These are phyloP conservation scores for Raphanus raphanistrum DNA, from an alignment of 345 rosid genomes.

Conservation along the genomic window DNA sequence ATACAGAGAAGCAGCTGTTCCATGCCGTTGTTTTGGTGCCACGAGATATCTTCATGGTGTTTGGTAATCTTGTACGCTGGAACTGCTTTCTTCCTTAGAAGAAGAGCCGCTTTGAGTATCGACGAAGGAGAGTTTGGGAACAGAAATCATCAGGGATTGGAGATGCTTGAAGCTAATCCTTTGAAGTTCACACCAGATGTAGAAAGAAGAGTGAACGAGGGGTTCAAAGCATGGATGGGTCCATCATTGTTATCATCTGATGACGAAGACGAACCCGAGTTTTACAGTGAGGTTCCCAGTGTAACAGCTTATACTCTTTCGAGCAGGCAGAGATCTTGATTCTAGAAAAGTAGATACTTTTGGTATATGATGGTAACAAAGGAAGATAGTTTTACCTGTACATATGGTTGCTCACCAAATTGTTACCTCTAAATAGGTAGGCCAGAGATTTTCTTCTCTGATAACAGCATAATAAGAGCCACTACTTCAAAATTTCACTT, in stretches of 20 bases:
- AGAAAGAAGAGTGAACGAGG: constrained; percentile 78
- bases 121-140: constrained; percentile 67
- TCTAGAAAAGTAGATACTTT: constrained; percentile 7
- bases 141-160: constrained; percentile 63
- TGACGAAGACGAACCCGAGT: constrained; percentile 77
- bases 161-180: constrained; percentile 80
- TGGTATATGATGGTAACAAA: constrained; percentile 6
- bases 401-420: constrained; percentile 16
- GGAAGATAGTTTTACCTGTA: background rate
- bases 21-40: constrained; percentile 88
- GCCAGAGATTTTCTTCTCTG: no score
- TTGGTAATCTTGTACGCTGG: constrained; percentile 70
- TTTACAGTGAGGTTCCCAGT: constrained; percentile 47
- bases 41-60: constrained; percentile 84
- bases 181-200: constrained; percentile 71
- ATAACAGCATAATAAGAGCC: no score
- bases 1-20: constrained; percentile 78
- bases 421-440: constrained; percentile 2
- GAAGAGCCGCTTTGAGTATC: constrained; percentile 65
- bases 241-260: constrained; percentile 80
- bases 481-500: no score
- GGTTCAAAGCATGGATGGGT: constrained; percentile 92
- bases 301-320: constrained; percentile 34
- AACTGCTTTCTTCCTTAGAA: constrained; percentile 69
- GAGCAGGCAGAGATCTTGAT: constrained; percentile 50